Evolutionary conservation across 1,284 basidiomycete genomes (phyloP).

Genomic region (Cryptococcus hybrid): DNA sequence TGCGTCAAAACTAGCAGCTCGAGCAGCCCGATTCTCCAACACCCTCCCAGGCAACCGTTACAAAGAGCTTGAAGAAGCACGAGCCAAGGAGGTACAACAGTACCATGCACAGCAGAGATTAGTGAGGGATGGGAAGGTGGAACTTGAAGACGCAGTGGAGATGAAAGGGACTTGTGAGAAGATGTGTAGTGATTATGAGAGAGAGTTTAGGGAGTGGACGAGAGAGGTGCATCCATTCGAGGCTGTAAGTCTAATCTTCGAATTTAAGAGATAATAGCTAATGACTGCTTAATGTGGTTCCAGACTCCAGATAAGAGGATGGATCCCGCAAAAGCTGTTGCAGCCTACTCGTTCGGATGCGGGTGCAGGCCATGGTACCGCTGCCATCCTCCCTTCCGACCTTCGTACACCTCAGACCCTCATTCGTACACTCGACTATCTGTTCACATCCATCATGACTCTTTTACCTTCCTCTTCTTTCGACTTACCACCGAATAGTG

Average conservation of each 20-base stretch:
- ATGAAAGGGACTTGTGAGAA: conserved; percentile 86
- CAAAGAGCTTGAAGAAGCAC: conserved; percentile 54
- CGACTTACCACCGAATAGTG: neutral
- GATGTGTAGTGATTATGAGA: conserved; percentile 94
- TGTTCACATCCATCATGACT: conserved; percentile 77
- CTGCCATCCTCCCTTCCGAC: conserved; percentile 79
- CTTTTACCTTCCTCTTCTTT: conserved; percentile 49
- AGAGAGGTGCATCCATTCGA: conserved; percentile 87
- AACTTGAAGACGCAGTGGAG: conserved; percentile 81
- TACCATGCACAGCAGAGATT: conserved; percentile 77
- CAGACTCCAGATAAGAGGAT: conserved; percentile 59
- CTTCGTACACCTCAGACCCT: conserved; percentile 83
- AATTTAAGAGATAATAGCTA: conserved; percentile 1
- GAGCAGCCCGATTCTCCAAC: conserved; percentile 46
- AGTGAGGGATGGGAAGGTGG: conserved; percentile 81
- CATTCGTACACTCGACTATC: conserved; percentile 83
- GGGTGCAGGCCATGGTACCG: conserved; percentile 54
- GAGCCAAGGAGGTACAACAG: conserved; percentile 67
- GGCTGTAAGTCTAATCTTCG: conserved; percentile 58
- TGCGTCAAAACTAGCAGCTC: conserved; percentile 26
- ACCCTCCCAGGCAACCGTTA: conserved; percentile 46
- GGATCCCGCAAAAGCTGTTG: conserved; percentile 83
- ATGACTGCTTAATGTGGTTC: neutral
- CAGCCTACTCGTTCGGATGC: conserved; percentile 88
- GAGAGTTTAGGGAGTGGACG: conserved; percentile 82